These are phyloP conservation scores for Metschnikowia rubicola DNA, from an alignment of 805 yeast species.

Conservation along the genomic window DNA sequence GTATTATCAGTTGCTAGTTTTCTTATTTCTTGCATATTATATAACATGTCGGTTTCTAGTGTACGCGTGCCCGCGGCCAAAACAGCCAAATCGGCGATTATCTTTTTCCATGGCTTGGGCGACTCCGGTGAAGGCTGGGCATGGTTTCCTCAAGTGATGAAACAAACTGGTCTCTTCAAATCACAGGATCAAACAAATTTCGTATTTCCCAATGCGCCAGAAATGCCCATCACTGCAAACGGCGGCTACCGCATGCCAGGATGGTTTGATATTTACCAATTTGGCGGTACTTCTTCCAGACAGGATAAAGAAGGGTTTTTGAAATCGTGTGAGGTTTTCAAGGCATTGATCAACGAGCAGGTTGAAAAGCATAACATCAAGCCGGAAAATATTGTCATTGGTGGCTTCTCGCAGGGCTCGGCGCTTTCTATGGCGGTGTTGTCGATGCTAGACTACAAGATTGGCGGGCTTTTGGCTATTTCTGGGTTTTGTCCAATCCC, in stretches of 20 bases:
- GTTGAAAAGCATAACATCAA: slow-evolving; percentile 48
- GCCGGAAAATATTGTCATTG: slow-evolving; percentile 71
- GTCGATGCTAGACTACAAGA: slow-evolving; percentile 50
- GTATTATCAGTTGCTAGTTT: neutral
- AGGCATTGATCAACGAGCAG: slow-evolving; percentile 49
- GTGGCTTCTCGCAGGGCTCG: slow-evolving; percentile 96
- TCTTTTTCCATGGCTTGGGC: slow-evolving; percentile 87
- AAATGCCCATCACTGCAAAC: slow-evolving; percentile 61
- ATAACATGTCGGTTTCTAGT: slow-evolving; percentile 20
- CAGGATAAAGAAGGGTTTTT: slow-evolving; percentile 56
- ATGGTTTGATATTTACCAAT: slow-evolving; percentile 78
- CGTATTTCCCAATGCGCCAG: slow-evolving; percentile 90
- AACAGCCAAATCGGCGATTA: slow-evolving; percentile 51
- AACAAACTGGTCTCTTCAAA: slow-evolving; percentile 40
- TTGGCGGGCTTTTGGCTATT: slow-evolving; percentile 75
- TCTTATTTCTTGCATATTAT: neutral
- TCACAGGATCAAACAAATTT: slow-evolving; percentile 53
- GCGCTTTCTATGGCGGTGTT: slow-evolving; percentile 67
- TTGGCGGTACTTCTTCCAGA: slow-evolving; percentile 45
- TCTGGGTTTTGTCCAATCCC: slow-evolving; percentile 66
- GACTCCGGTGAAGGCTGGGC: slow-evolving; percentile 90
- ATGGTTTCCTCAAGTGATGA: slow-evolving; percentile 67
- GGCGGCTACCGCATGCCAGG: slow-evolving; percentile 68
- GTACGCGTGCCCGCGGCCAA: slow-evolving; percentile 27
- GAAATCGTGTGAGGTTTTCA: slow-evolving; percentile 45